Evolutionary conservation across 2,329 filamentous ascomycete species (phyloP), one percentile per base, ranked within the genome.

Genomic region (Nannizzia gypsea): DNA sequence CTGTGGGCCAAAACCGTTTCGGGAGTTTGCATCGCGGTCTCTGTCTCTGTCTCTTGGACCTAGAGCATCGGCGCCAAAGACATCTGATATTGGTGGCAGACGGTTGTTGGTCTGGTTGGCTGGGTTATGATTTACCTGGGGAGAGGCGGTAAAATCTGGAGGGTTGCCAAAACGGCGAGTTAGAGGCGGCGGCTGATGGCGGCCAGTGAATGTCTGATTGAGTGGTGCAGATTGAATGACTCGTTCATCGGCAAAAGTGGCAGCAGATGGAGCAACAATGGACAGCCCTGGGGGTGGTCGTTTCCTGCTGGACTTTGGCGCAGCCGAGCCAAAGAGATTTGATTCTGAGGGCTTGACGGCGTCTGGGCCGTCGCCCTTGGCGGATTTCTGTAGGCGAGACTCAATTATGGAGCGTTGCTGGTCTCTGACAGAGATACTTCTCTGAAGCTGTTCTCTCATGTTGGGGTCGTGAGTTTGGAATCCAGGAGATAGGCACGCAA

Each of bases 181-280:
- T 61, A 89, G 76, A 0, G 88, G 87, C 65, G 87, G 86, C 3
- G 86, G 83, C 67, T 90, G 84, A 70, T 95, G 85, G 62, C 93
- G 85, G 62, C 92, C 91, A 6, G 93, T 96, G 71, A 99, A 99
- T 40, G 90, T 95, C 71, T 96, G 92, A 67, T 95, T 86, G 24
- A 99, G 81, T 15, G 93, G 93, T 6, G 93, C 93, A 3, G 93
- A 99, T 74, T 99, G 93, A 63, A 99, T 95, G 38, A 97, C 90
- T 66, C 93, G 83, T 78, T 99, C 93, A 69, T 90, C 85, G 67
- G 91, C 89, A 70, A 97, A 97, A 63, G 91, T 87, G 66, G 93
- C 85, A 65, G 95, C 90, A 4, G 90, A 90, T 1, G 93, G 93
- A 26, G 93, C 88, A n/a, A 95, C 88, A 66, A 99, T 99, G 60